Percentiles rank a stretch among this genome's conserved stretches.
These are phyloP conservation scores for Nicotiana otophora DNA, from an alignment of 257 asterid genomes.

Conservation along the genomic window DNA sequence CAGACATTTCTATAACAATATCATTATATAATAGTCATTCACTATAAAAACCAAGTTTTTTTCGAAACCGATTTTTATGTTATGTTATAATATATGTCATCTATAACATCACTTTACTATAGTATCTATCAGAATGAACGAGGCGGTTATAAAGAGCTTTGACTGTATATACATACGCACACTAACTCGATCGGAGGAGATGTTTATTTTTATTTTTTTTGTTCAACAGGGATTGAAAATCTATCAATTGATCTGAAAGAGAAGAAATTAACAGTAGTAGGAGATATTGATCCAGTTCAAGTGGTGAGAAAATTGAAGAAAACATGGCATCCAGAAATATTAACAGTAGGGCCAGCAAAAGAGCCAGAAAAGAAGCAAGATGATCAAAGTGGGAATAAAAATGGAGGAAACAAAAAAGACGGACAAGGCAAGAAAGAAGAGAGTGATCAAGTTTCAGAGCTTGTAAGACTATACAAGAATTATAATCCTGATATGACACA, in stretches of 20 bases:
- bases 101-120: too few relatives aligned
- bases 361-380: slow-evolving; percentile 20
- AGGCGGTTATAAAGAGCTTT: too few relatives aligned
- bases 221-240: slow-evolving; percentile 10
- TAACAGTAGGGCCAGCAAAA: slow-evolving; percentile 26
- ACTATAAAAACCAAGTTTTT: too few relatives aligned
- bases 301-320: slow-evolving; percentile 22
- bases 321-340: slow-evolving; percentile 19
- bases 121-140: too few relatives aligned
- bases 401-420: background rate
- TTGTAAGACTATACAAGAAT: slow-evolving; percentile 6
- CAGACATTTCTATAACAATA: too few relatives aligned
- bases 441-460: slow-evolving; percentile 12
- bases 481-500: slow-evolving; percentile 14
- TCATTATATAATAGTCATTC: too few relatives aligned
- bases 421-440: background rate
- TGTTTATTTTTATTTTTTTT: too few relatives aligned
- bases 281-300: slow-evolving; percentile 23
- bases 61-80: too few relatives aligned
- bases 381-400: background rate
- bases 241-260: slow-evolving; percentile 22
- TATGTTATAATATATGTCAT: too few relatives aligned
- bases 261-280: slow-evolving; percentile 21
- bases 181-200: too few relatives aligned
- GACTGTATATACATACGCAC: too few relatives aligned